Conservation (phyloP, 768 basidiomycete genomes). For the Termitomyces sp. region DNA sequence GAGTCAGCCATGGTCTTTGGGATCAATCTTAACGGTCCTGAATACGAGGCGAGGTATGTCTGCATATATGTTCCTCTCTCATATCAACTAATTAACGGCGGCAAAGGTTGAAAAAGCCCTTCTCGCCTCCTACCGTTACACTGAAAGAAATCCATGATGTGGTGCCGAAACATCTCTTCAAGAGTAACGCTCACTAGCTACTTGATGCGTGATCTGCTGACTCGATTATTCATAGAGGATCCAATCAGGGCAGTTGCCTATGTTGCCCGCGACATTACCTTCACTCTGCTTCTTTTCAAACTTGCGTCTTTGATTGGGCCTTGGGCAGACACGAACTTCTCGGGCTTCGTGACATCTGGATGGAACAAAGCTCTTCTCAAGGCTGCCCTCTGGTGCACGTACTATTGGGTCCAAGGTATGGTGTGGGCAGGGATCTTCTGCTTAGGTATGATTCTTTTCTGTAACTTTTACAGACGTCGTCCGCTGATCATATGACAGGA, state of each 20-base stretch:
- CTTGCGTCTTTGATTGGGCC: slow-evolving; percentile 38
- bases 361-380: slow-evolving; percentile 27
- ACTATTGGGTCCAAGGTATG: slow-evolving; percentile 48
- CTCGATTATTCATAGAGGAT: slow-evolving; percentile 22
- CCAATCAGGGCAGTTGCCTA: slow-evolving; percentile 34
- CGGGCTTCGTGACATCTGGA: slow-evolving; percentile 26
- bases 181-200: slow-evolving; percentile 19
- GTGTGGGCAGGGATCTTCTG: slow-evolving; percentile 49
- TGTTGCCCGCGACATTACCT: slow-evolving; percentile 37
- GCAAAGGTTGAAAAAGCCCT: slow-evolving; percentile 35
- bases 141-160: slow-evolving; percentile 51
- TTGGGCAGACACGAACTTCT: slow-evolving; percentile 31
- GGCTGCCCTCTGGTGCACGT: slow-evolving; percentile 34
- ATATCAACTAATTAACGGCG: neutral
- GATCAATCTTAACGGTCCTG: slow-evolving; percentile 27
- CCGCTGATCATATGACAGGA: slow-evolving; percentile 18
- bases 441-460: slow-evolving; percentile 28
- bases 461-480: neutral
- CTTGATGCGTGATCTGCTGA: neutral
- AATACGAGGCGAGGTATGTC: slow-evolving; percentile 33
- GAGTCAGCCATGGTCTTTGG: slow-evolving; percentile 19
- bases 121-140: slow-evolving; percentile 41
- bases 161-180: slow-evolving; percentile 48
- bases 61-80: neutral
- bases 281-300: slow-evolving; percentile 36